A percentile compares a stretch with the other conserved stretches of the same genome.
These are phyloP conservation scores for Trichoderma sp. DNA, from an alignment of 2,329 filamentous ascomycete species.

Conservation along the genomic window DNA sequence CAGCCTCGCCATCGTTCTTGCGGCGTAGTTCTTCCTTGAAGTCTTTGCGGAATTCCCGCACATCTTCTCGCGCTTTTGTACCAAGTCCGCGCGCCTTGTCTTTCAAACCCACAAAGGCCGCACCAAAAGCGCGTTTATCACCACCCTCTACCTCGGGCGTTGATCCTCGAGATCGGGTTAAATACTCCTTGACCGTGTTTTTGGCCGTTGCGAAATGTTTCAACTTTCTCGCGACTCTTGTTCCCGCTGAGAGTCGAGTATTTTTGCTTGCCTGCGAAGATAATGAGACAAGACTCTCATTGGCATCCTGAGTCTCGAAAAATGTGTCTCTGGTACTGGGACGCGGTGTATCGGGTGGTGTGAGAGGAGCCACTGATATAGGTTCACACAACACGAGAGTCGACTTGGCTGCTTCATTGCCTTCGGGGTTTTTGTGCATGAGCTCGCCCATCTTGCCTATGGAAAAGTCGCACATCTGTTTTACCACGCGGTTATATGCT, in stretches of 20 bases:
- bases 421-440: not conserved
- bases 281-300: not conserved
- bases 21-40: conserved; percentile 14
- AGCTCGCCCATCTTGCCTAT: not conserved
- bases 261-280: not conserved
- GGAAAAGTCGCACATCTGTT: conserved; percentile 17
- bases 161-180: not conserved
- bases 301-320: not conserved
- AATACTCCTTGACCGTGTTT: not conserved
- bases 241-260: not conserved
- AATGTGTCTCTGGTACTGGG: not conserved
- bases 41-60: conserved; percentile 8
- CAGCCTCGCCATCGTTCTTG: not conserved
- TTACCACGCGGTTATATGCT: conserved; percentile 3
- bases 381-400: not conserved
- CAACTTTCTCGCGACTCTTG: conserved; percentile 13
- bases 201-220: conserved; percentile 3
- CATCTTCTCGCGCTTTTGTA: conserved; percentile 13
- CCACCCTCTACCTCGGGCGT: not conserved
- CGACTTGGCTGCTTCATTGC: not conserved
- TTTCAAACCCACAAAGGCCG: not conserved
- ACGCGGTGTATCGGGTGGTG: not conserved
- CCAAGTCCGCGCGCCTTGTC: conserved; percentile 8
- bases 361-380: not conserved
- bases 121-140: not conserved